These are phyloP conservation scores for Lagerstroemia speciosa DNA, from an alignment of 345 rosid genomes.

Conservation along the genomic window DNA sequence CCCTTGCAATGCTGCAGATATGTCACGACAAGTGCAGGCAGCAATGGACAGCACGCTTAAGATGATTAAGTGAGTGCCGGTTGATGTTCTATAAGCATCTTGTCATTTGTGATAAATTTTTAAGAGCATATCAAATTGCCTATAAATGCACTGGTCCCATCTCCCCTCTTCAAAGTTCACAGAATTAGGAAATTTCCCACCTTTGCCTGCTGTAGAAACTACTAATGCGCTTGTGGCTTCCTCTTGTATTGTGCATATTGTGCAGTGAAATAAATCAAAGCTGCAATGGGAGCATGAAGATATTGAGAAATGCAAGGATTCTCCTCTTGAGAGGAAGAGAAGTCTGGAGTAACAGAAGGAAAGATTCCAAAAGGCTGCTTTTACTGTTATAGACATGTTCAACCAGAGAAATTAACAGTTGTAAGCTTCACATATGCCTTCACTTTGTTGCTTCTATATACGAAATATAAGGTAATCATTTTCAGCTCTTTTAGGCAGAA, in stretches of 20 bases:
- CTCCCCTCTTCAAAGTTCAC: background rate
- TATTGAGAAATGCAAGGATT: conserved; percentile 59
- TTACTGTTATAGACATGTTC: conserved; percentile 59
- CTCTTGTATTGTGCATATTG: conserved; percentile 4
- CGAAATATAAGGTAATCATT: background rate
- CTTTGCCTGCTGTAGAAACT: background rate
- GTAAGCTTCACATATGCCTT: conserved; percentile 10
- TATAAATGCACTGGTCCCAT: too few relatives aligned
- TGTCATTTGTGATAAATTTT: background rate
- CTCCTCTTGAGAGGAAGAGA: conserved; percentile 60
- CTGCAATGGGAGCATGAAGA: conserved; percentile 58
- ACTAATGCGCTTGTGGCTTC: background rate
- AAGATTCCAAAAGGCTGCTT: conserved; percentile 76
- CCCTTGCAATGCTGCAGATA: conserved; percentile 35
- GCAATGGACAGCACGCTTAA: conserved; percentile 78
- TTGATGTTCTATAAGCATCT: background rate
- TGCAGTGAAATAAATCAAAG: conserved; percentile 79
- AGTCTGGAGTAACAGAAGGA: conserved; percentile 63
- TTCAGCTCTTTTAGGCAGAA: background rate
- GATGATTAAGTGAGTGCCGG: conserved; percentile 52
- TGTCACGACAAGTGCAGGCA: conserved; percentile 71
- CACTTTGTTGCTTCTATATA: background rate
- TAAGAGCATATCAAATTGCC: background rate
- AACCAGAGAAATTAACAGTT: conserved; percentile 21
- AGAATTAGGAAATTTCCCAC: background rate